Evolutionary conservation across 345 rosid species (phyloP).

Genomic region (Iberis pinnata): DNA sequence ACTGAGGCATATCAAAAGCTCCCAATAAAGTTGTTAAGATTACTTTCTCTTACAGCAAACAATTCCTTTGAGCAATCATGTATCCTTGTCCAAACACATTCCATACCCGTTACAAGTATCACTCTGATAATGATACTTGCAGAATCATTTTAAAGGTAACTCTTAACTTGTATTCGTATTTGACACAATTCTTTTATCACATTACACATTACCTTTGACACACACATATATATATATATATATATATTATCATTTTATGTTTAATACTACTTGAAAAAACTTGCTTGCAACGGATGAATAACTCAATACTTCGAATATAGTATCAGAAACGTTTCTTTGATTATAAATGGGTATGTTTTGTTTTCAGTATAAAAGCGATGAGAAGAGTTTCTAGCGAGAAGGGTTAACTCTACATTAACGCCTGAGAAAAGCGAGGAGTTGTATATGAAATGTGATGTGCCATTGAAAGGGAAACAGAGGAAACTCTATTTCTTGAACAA

Average conservation of each 20-base stretch:
- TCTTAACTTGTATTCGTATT: no score
- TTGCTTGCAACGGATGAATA: no score
- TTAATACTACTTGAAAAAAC: no score
- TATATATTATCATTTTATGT: no score
- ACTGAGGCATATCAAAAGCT: conserved; percentile 86
- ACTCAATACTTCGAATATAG: no score
- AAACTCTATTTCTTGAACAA: conserved; percentile 82
- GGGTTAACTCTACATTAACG: conserved; percentile 61
- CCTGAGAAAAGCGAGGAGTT: conserved; percentile 73
- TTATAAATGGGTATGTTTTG: no score
- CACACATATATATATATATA: no score
- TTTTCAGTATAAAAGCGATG: conserved; percentile 77
- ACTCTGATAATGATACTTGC: conserved; percentile 98
- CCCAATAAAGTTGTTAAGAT: conserved; percentile 80
- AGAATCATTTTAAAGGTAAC: conserved; percentile 84
- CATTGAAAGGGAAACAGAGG: conserved; percentile 95
- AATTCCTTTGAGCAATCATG: conserved; percentile 90
- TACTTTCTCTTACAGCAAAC: conserved; percentile 96
- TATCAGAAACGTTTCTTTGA: no score
- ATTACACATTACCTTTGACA: no score
- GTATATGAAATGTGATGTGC: conserved; percentile 85
- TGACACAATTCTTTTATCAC: no score
- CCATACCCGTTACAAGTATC: conserved; percentile 73
- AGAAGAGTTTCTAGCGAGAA: conserved; percentile 88
- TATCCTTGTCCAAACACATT: conserved; percentile 75